Evolutionary conservation across 1,284 basidiomycete genomes (phyloP), one percentile per base, ranked within the genome.

Genomic region (Macrocystidia cucumis): DNA sequence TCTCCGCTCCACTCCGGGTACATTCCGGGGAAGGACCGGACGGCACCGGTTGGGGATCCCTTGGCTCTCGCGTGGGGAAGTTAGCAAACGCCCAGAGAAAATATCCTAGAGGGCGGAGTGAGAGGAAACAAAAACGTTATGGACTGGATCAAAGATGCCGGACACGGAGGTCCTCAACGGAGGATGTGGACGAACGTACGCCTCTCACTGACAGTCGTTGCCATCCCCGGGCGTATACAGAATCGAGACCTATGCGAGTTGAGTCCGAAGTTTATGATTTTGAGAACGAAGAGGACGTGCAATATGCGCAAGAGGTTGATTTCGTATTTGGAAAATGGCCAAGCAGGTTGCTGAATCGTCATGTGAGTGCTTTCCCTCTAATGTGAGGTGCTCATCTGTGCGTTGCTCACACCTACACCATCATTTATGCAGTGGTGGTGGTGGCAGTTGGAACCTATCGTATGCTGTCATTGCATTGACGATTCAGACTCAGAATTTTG

Each of bases 391-490:
- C 9, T 18, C 13, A 23, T 32, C 14, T 41, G 27, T 34, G 37
- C 45, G 27, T 34, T 39, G 24, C 20, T 32, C 28, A 23, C 23
- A 12, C 27, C 20, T 41, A 12, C n/a, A n/a, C n/a, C n/a, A n/a
- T n/a, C n/a, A n/a, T n/a, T 35, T 30, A 13, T 31, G 30, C 45
- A 85, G 83, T 86, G 82, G 81, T 87, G 83, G 83, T 75, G 77
- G 77, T 81, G 77, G 78, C 70, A 74, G 37, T 36, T 82, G 3
- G 74, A 80, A 45, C 71, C 77, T 6, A 53, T 80, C 12, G 34
- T 81, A 5, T 76, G 73, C 46, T 85, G 79, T 52, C 51, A 57
- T 39, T 66, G 62, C 43, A 39, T 56, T 11, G 59, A 62, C 26
- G 69, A 69, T 18, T 56, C 56, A 0, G 67, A 69, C 17, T 51